Evolutionary conservation across 2,329 filamentous ascomycete species (phyloP).

Genomic region (Simplicillium aogashimaense): DNA sequence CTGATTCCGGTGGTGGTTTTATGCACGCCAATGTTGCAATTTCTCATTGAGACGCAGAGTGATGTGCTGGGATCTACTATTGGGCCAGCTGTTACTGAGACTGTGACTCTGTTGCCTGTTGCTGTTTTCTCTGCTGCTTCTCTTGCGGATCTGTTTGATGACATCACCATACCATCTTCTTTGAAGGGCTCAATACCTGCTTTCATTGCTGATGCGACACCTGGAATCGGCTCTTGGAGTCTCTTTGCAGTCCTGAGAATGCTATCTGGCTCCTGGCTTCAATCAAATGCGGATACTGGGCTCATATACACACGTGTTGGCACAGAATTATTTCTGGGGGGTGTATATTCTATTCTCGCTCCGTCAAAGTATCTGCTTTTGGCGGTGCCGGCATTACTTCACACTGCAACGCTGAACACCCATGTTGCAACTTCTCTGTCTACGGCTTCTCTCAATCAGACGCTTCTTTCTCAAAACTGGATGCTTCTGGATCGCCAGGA

Average conservation of each 20-base stretch:
- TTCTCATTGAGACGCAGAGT: constrained; percentile 59
- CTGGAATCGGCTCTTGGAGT: constrained; percentile 56
- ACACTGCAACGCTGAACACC: constrained; percentile 62
- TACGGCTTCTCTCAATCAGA: constrained; percentile 53
- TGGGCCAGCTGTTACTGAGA: constrained; percentile 72
- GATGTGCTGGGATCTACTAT: constrained; percentile 53
- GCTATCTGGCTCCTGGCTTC: constrained; percentile 24
- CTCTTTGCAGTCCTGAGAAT: constrained; percentile 45
- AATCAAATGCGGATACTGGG: constrained; percentile 41
- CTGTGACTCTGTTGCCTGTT: constrained; percentile 61
- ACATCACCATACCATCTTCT: constrained; percentile 38
- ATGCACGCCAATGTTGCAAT: constrained; percentile 66
- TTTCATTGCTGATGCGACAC: constrained; percentile 51
- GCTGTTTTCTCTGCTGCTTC: constrained; percentile 53
- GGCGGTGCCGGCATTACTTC: constrained; percentile 62
- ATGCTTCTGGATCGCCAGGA: constrained; percentile 72
- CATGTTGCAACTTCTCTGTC: constrained; percentile 57
- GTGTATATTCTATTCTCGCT: constrained; percentile 53
- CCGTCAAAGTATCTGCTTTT: constrained; percentile 60
- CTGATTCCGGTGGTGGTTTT: constrained; percentile 65
- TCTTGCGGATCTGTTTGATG: constrained; percentile 55
- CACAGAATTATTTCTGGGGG: constrained; percentile 58
- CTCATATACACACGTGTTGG: constrained; percentile 61
- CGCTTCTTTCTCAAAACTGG: constrained; percentile 59
- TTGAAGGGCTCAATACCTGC: constrained; percentile 30